phyloP scores from a whole-genome alignment of 352 stramenopile species.

The Blastocystis sp. region DNA sequence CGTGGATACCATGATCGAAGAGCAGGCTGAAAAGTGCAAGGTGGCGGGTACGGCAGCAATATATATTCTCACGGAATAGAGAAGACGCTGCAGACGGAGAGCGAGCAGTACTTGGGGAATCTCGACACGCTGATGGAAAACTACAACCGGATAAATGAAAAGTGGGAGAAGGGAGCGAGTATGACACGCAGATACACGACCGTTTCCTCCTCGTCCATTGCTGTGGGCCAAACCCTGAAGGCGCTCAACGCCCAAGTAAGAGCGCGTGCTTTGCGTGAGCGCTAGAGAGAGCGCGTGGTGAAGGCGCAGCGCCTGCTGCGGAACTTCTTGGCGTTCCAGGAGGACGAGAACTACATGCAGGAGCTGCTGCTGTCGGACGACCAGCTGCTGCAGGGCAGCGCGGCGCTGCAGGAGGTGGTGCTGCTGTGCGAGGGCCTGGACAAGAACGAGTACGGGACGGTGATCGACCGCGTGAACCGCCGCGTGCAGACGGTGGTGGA shows the following conservation, averaged over 20 bases:
- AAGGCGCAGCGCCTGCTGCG: conserved; percentile 26
- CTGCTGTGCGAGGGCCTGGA: conserved; percentile 67
- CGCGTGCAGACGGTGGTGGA: conserved; percentile 64
- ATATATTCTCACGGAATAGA: not conserved
- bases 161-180: not conserved
- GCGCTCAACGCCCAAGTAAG: conserved; percentile 8
- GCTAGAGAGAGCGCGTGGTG: conserved; percentile 21
- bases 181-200: conserved; percentile 31
- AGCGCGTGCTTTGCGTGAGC: not conserved
- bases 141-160: conserved; percentile 38
- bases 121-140: conserved; percentile 15
- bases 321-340: conserved; percentile 49
- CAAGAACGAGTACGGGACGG: conserved; percentile 22
- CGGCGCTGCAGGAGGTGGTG: conserved; percentile 46
- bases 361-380: conserved; percentile 57
- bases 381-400: conserved; percentile 47
- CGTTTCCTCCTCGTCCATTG: conserved; percentile 55
- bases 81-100: conserved; percentile 37
- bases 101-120: conserved; percentile 24
- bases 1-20: conserved; percentile 38
- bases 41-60: not conserved
- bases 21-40: conserved; percentile 54
- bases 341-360: conserved; percentile 65
- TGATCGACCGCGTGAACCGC: conserved; percentile 66
- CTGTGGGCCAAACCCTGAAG: conserved; percentile 51